Conservation (phyloP, 257 asterid species). For the Penstemon davidsonii region DNA sequence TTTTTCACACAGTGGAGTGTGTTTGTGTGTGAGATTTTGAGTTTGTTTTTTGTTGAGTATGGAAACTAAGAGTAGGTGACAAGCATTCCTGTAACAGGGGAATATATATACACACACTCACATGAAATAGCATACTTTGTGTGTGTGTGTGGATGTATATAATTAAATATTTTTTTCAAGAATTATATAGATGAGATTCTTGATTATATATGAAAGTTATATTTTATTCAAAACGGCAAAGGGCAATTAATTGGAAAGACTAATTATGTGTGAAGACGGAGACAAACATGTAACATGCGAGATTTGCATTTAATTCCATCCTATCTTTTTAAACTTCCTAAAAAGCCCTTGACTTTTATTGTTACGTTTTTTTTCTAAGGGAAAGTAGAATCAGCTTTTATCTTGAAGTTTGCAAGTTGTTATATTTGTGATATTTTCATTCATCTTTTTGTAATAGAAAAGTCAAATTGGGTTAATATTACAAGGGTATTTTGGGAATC, state of each 20-base stretch:
- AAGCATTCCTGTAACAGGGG: conserved; percentile 64
- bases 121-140: neutral
- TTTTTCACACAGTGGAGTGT: conserved; percentile 23
- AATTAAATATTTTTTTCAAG: neutral
- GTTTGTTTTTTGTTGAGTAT: conserved; percentile 44
- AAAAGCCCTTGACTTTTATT: conserved; percentile 33
- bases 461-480: conserved; percentile 14
- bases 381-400: conserved; percentile 2
- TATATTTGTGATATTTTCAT: too few species aligned
- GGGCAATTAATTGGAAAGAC: conserved; percentile 41
- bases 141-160: neutral
- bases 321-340: conserved; percentile 28
- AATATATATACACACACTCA: conserved; percentile 33
- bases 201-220: conserved; percentile 33
- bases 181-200: conserved; percentile 27
- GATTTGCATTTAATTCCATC: conserved; percentile 46
- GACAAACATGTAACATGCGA: conserved; percentile 72
- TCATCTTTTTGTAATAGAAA: neutral
- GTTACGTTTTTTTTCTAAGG: neutral
- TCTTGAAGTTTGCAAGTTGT: too few species aligned
- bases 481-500: conserved; percentile 25
- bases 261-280: conserved; percentile 35
- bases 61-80: conserved; percentile 75
- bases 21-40: conserved; percentile 29
- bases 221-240: conserved; percentile 51